Evolutionary conservation across 768 basidiomycete genomes (phyloP).

Genomic region (Pulveroboletus sp.): DNA sequence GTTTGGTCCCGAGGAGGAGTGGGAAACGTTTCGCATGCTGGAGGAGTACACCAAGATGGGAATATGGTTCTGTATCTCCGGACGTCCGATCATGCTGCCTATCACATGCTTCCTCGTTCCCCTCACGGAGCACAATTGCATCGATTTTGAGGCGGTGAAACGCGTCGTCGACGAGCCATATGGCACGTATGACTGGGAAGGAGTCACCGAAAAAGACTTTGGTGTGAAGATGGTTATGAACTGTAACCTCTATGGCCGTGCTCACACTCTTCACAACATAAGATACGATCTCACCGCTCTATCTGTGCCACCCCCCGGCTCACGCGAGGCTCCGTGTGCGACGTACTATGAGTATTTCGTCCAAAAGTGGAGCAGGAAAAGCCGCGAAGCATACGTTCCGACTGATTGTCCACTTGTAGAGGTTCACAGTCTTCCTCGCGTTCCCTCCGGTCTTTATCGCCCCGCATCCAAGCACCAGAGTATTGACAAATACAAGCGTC

Average conservation of each 20-base stretch:
- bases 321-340: conserved; percentile 42
- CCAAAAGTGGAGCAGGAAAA: conserved; percentile 53
- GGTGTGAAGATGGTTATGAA: conserved; percentile 55
- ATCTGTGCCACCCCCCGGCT: conserved; percentile 52
- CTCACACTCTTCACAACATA: conserved; percentile 53
- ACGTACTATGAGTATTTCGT: conserved; percentile 64
- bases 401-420: conserved; percentile 64
- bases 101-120: conserved; percentile 69
- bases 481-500: conserved; percentile 26
- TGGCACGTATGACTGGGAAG: conserved; percentile 56
- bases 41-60: conserved; percentile 63
- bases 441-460: conserved; percentile 39
- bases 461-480: conserved; percentile 22
- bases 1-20: conserved; percentile 46
- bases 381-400: conserved; percentile 43
- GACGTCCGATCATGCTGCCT: conserved; percentile 48
- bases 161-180: conserved; percentile 45
- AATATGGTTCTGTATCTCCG: conserved; percentile 62
- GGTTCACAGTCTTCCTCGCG: conserved; percentile 41
- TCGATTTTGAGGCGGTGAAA: conserved; percentile 60
- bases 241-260: conserved; percentile 51
- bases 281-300: conserved; percentile 65
- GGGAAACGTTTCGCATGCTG: conserved; percentile 49
- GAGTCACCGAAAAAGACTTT: conserved; percentile 47
- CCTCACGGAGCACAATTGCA: conserved; percentile 43